Evolutionary conservation across 1,284 basidiomycete species (phyloP), one percentile per base, ranked within the genome.

Genomic region (Stereum hirsutum): DNA sequence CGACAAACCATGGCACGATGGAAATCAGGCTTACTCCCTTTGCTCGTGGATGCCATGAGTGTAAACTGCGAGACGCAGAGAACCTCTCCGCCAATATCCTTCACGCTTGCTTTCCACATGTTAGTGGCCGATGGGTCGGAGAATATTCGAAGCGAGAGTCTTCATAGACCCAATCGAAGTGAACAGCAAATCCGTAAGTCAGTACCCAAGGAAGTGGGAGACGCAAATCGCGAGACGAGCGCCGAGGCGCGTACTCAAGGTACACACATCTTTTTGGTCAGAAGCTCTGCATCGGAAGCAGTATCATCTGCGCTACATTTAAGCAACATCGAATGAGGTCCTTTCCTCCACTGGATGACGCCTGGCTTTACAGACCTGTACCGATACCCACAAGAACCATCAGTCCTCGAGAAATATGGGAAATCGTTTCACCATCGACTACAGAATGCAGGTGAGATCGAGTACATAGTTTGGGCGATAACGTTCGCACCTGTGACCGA

Each of bases 21-120:
- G 59, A 94, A 95, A 60, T 94, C 91, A 30, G 85, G 91, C 56
- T 92, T 91, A 53, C 73, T 81, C 17, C 89, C 90, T 61, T 92
- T 93, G 46, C 72, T 68, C 6, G 89, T 92, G 51, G 83, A 83
- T n/a, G 89, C 91, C 54, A 91, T 66, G 14, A 95, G 70, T 0
- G 91, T 95, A 60, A 95, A 95, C 54, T 95, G 91, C 1, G 89
- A 93, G 12, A 93, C 88, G 53, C 90, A 93, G 20, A 95, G 72
- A 11, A 95, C 74, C 44, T 93, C 89, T 42, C 89, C 91, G 25
- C 77, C 73, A 26, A 93, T 75, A 49, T 94, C 90, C 60, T 81
- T 85, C 44, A 95, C 81, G 55, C 69, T 90, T 28, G 71, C 64
- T 60, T 85, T 89, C 91, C 91, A 95, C 78, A 81, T 80, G 38